Evolutionary conservation across 345 rosid species (phyloP).

Genomic region (Kernera saxatilis): DNA sequence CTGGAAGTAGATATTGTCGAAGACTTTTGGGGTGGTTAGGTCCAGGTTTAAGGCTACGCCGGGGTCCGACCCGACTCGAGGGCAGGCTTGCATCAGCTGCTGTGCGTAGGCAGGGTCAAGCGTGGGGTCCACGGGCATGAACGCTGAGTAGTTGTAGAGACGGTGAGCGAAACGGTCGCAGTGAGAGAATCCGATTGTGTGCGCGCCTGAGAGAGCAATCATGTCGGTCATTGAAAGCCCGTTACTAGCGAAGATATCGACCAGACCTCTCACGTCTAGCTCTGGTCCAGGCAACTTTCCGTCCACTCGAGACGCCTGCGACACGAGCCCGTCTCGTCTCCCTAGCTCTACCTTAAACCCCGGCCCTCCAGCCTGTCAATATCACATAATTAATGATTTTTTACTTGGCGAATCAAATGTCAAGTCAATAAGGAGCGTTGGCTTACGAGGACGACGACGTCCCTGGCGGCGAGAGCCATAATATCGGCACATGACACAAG

Average conservation of each 20-base stretch:
- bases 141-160: constrained; percentile 52
- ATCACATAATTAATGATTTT: background rate
- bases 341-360: constrained; percentile 74
- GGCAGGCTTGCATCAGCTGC: constrained; percentile 53
- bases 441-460: constrained; percentile 72
- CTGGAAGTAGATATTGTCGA: constrained; percentile 68
- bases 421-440: background rate
- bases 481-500: constrained; percentile 88
- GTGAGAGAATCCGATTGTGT: constrained; percentile 84
- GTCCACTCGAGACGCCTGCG: constrained; percentile 52
- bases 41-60: constrained; percentile 52
- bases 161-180: constrained; percentile 64
- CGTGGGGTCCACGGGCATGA: constrained; percentile 59
- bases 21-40: constrained; percentile 41
- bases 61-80: constrained; percentile 43
- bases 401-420: background rate
- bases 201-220: constrained; percentile 93
- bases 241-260: constrained; percentile 44
- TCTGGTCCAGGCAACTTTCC: constrained; percentile 75
- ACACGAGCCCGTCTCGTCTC: constrained; percentile 65
- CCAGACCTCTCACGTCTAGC: constrained; percentile 42
- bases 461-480: constrained; percentile 71
- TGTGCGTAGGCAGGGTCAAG: constrained; percentile 48
- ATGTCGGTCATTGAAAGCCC: constrained; percentile 55
- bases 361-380: constrained; percentile 67